Base-by-base conservation (phyloP, 371 early-diverging fungal species). In the Mortierella sp. region DNA sequence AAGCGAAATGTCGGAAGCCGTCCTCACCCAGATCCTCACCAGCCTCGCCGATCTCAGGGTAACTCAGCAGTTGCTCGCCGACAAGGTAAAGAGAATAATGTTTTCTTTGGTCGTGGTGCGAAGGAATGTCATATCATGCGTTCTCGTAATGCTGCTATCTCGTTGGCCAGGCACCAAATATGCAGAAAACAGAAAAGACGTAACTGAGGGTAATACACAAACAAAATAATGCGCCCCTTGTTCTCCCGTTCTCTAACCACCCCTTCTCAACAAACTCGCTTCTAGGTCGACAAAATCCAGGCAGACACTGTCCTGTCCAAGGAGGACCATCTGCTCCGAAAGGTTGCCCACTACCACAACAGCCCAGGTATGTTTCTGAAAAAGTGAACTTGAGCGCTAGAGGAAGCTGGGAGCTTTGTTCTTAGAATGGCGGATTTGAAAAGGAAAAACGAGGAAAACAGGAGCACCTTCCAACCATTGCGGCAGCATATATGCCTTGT, bases 271-370 rank as follows among this genome's bases (percentile, higher is more conserved):
- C 1, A 46, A 46, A 14, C 16, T 6, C 43, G 14, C 35, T 16
- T 27, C 70, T 73, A 84, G 85, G 85, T 84, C 32, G 85, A 84
- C 85, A 84, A 84, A 72, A 78, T 84, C 46, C 85, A 84, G 60
- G 78, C 72, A 43, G 83, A 83, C 41, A 71, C 77, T 29, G 76
- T 41, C 24, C 60, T 74, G 51, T 72, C 73, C 71, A 78, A 84
- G 72, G 75, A 77, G 21, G 78, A 81, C 44, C 77, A 83, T 46
- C 41, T 74, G 51, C 65, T 78, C 58, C 76, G 58, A 48, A 81
- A 84, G 74, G 82, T 58, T 16, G 73, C 74, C 60, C 81, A 76
- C 55, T 81, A 84, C 51, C 78, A 84, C 63, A 72, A 60, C 75
- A 78, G 85, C 14, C 71, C 79, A 51, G 85, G 85, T 84, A 84